phyloP scores from a whole-genome alignment of 2,329 filamentous ascomycete species.

The Ceratocystis albifundus region DNA sequence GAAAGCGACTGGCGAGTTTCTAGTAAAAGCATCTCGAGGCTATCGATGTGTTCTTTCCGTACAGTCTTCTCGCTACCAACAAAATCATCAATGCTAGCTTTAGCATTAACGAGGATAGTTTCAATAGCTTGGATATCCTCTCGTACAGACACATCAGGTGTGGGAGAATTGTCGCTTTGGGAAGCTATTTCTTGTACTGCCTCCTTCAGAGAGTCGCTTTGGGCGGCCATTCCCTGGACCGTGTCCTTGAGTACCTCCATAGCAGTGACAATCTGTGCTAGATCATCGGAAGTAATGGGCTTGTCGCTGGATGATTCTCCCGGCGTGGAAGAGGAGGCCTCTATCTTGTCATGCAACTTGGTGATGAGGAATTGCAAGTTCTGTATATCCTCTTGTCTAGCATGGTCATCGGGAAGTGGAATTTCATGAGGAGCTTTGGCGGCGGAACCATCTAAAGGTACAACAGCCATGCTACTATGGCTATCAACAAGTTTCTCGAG shows the following conservation, averaged over 20 bases:
- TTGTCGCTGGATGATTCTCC: constrained; percentile 27
- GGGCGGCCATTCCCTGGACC: constrained; percentile 36
- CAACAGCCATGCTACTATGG: constrained; percentile 6
- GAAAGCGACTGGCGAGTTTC: constrained; percentile 65
- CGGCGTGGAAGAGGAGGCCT: constrained; percentile 32
- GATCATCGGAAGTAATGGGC: constrained; percentile 41
- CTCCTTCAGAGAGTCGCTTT: constrained; percentile 37
- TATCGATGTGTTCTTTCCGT: constrained; percentile 52
- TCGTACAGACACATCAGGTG: constrained; percentile 36
- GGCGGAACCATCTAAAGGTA: not conserved
- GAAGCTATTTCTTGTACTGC: constrained; percentile 37
- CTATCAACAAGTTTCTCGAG: constrained; percentile 19
- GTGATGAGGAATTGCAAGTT: constrained; percentile 74
- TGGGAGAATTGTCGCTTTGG: constrained; percentile 23
- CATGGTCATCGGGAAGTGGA: constrained; percentile 33
- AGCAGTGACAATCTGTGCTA: constrained; percentile 44
- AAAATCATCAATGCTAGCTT: constrained; percentile 70
- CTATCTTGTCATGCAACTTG: constrained; percentile 73
- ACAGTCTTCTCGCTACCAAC: constrained; percentile 62
- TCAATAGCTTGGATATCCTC: constrained; percentile 84
- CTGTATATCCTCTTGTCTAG: constrained; percentile 65
- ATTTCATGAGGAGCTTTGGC: constrained; percentile 2
- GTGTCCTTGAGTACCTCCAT: constrained; percentile 38
- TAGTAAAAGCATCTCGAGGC: constrained; percentile 53
- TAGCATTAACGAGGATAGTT: constrained; percentile 78